Conservation (phyloP, 768 basidiomycete species). For the button mushroom (Agaricus bisporus) region DNA sequence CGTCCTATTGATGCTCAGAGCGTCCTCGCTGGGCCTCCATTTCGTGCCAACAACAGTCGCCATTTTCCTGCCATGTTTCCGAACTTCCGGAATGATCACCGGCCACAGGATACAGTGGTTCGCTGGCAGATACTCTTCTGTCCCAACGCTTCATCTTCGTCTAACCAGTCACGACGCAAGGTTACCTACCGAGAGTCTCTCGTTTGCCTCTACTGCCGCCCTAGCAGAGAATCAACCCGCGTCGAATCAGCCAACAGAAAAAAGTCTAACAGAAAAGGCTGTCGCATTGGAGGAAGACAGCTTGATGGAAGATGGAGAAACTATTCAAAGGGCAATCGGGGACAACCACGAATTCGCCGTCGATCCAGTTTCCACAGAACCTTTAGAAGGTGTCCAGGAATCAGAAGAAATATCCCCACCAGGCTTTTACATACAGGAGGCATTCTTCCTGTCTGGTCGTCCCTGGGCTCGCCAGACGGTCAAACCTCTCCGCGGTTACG, state of each 20-base stretch:
- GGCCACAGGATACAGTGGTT: background rate
- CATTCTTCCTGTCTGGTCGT: slow-evolving; percentile 4
- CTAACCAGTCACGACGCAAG: background rate
- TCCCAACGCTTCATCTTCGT: background rate
- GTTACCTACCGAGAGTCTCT: slow-evolving; percentile 1
- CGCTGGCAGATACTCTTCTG: background rate
- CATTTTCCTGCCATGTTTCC: slow-evolving; percentile 25
- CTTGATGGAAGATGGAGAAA: background rate
- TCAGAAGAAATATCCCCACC: background rate
- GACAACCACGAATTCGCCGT: background rate
- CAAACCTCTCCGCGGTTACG: slow-evolving; percentile 2
- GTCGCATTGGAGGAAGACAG: background rate
- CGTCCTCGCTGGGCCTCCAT: slow-evolving; percentile 69
- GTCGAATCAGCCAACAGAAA: background rate
- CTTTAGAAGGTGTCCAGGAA: background rate
- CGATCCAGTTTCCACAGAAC: background rate
- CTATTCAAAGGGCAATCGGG: background rate
- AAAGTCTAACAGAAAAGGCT: background rate
- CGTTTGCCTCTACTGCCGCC: background rate
- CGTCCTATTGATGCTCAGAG: slow-evolving; percentile 75
- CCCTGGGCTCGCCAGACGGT: slow-evolving; percentile 3
- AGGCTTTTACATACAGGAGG: background rate
- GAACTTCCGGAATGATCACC: background rate
- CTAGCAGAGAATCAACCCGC: background rate
- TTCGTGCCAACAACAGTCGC: slow-evolving; percentile 25